Evolutionary conservation across 345 rosid genomes (phyloP).

Genomic region (Garcia nutans): DNA sequence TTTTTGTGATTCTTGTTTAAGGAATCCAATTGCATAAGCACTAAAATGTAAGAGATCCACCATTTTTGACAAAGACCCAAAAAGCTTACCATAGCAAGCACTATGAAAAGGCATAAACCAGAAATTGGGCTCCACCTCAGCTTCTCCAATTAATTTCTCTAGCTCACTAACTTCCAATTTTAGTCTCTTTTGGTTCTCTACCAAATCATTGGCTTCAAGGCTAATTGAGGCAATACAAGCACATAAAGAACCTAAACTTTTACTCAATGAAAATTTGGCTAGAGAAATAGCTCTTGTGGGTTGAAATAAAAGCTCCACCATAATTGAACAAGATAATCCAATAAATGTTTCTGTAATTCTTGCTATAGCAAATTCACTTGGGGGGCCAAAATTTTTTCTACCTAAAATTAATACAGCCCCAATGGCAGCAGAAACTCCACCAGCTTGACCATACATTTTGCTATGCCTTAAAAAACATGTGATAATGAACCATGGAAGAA

Average conservation of each 20-base stretch:
- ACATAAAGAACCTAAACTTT: conserved; percentile 42
- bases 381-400: conserved; percentile 67
- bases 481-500: conserved; percentile 87
- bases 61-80: conserved; percentile 51
- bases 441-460: conserved; percentile 80
- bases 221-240: conserved; percentile 45
- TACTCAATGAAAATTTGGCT: conserved; percentile 55
- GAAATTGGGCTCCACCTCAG: conserved; percentile 79
- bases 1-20: conserved; percentile 43
- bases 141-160: conserved; percentile 60
- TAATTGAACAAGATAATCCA: conserved; percentile 67
- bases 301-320: conserved; percentile 56
- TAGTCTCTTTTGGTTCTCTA: conserved; percentile 49
- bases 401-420: conserved; percentile 84
- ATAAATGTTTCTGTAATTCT: conserved; percentile 87
- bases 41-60: conserved; percentile 63
- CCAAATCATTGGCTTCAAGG: conserved; percentile 33
- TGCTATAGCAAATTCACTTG: conserved; percentile 79
- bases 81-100: conserved; percentile 58
- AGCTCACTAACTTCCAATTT: conserved; percentile 44
- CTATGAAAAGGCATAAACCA: conserved; percentile 73
- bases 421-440: conserved; percentile 73
- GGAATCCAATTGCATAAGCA: conserved; percentile 40
- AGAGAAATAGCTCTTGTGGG: conserved; percentile 73
- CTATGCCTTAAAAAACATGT: conserved; percentile 64